A percentile compares a stretch with the other conserved stretches of the same genome.
These are phyloP conservation scores for Auriculariales sp. DNA, from an alignment of 768 basidiomycete genomes.

Conservation along the genomic window DNA sequence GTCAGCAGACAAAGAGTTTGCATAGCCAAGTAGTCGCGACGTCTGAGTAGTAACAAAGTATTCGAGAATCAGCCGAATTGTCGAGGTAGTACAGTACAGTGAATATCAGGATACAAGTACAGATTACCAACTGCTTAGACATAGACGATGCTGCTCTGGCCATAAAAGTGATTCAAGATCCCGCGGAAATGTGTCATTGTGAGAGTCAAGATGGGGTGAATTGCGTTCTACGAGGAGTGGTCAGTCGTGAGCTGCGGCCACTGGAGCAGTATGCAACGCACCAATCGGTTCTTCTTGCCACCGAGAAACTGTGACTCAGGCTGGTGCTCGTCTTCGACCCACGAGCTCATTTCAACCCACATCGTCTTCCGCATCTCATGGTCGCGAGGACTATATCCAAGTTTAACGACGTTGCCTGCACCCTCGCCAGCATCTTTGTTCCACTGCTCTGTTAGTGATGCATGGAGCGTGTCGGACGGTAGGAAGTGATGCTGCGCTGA, in stretches of 20 bases:
- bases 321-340: slow-evolving; percentile 43
- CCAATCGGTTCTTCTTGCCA: slow-evolving; percentile 45
- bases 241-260: neutral
- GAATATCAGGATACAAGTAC: too few relatives aligned
- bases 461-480: slow-evolving; percentile 25
- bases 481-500: slow-evolving; percentile 69
- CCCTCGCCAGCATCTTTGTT: neutral
- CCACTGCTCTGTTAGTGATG: slow-evolving; percentile 27
- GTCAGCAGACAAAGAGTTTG: too few relatives aligned
- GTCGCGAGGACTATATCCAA: slow-evolving; percentile 7
- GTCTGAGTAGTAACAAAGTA: too few relatives aligned
- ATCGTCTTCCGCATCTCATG: slow-evolving; percentile 26
- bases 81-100: too few relatives aligned
- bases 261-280: slow-evolving; percentile 19
- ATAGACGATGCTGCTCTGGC: slow-evolving; percentile 21
- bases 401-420: neutral
- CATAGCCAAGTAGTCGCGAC: too few relatives aligned
- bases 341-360: slow-evolving; percentile 43
- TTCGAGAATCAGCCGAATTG: too few relatives aligned
- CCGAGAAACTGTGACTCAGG: slow-evolving; percentile 43
- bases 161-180: slow-evolving; percentile 63
- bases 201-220: slow-evolving; percentile 66
- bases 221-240: slow-evolving; percentile 45
- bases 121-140: too few relatives aligned
- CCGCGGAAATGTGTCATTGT: slow-evolving; percentile 50